A percentile compares a stretch with the other conserved stretches of the same genome.
phyloP scores from a whole-genome alignment of 176 grass and related monocot species.

The Rhynchospora pubera region DNA sequence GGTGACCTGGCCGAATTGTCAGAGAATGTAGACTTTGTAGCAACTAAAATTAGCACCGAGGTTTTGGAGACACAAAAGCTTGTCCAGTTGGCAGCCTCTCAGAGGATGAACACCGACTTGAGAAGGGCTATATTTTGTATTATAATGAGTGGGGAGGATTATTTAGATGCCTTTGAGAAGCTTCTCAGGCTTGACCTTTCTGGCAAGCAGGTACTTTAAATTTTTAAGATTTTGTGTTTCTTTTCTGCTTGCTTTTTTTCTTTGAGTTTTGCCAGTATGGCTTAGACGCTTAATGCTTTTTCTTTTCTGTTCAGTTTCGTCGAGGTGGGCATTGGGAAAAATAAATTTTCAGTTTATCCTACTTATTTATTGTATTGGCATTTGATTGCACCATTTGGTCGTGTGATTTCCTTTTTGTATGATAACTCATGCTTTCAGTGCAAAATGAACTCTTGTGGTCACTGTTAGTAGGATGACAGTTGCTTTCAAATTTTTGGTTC shows the following conservation, averaged over 20 bases:
- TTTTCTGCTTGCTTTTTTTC: not conserved
- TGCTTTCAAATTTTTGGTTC: not conserved
- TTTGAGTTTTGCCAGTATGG: not conserved
- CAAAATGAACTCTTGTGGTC: not conserved
- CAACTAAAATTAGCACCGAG: conserved; percentile 51
- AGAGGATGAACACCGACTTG: conserved; percentile 89
- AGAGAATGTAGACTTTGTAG: conserved; percentile 48
- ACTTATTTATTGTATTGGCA: not conserved
- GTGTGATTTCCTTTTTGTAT: not conserved
- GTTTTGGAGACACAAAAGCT: conserved; percentile 67
- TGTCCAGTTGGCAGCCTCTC: conserved; percentile 69
- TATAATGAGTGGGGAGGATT: conserved; percentile 88
- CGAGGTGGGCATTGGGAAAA: not conserved
- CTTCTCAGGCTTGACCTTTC: conserved; percentile 75
- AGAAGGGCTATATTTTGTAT: conserved; percentile 93
- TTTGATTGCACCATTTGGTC: too few relatives aligned
- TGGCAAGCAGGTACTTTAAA: conserved; percentile 60
- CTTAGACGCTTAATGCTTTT: not conserved
- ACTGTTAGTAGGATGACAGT: not conserved
- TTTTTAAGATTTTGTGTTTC: not conserved
- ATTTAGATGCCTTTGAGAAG: conserved; percentile 95
- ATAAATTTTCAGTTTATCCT: not conserved
- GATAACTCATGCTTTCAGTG: not conserved
- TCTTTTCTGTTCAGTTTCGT: not conserved
- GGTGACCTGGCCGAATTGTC: conserved; percentile 38